phyloP scores from a whole-genome alignment of 306 rosid species.

The Mucuna pruriens region DNA sequence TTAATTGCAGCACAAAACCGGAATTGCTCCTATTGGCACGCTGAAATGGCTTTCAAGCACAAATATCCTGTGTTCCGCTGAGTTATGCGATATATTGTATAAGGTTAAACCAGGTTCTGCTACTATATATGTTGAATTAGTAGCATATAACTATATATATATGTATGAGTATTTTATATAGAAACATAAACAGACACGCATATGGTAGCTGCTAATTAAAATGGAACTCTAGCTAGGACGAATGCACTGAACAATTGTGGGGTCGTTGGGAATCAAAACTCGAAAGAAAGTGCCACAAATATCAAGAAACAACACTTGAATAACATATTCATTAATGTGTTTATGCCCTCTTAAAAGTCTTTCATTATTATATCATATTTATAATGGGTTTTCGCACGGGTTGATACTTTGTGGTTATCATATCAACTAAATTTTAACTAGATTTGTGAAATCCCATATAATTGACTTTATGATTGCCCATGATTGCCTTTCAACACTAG shows the following conservation, averaged over 20 bases:
- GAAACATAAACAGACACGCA: slow-evolving; percentile 9
- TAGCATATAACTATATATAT: neutral
- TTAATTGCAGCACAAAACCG: slow-evolving; percentile 16
- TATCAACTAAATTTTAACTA: slow-evolving; percentile 36
- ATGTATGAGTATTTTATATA: neutral
- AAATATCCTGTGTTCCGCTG: neutral
- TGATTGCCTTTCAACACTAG: slow-evolving; percentile 26
- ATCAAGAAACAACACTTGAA: slow-evolving; percentile 43
- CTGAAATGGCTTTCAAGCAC: slow-evolving; percentile 11
- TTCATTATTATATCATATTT: slow-evolving; percentile 42
- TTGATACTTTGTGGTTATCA: slow-evolving; percentile 35
- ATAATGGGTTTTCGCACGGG: slow-evolving; percentile 57
- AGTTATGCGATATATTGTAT: slow-evolving; percentile 7
- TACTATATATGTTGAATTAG: neutral
- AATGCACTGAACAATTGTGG: slow-evolving; percentile 55
- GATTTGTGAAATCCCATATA: slow-evolving; percentile 36
- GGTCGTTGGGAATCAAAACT: slow-evolving; percentile 49
- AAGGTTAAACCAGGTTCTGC: slow-evolving; percentile 22
- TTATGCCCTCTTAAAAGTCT: slow-evolving; percentile 42
- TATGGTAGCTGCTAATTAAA: slow-evolving; percentile 30
- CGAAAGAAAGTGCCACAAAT: slow-evolving; percentile 44
- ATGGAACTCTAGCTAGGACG: slow-evolving; percentile 48
- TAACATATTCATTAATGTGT: slow-evolving; percentile 33
- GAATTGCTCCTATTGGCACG: slow-evolving; percentile 31
- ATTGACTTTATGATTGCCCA: slow-evolving; percentile 42